Conservation (phyloP, 1,139 yeast genomes). For the Yamadazyma aaseri region DNA sequence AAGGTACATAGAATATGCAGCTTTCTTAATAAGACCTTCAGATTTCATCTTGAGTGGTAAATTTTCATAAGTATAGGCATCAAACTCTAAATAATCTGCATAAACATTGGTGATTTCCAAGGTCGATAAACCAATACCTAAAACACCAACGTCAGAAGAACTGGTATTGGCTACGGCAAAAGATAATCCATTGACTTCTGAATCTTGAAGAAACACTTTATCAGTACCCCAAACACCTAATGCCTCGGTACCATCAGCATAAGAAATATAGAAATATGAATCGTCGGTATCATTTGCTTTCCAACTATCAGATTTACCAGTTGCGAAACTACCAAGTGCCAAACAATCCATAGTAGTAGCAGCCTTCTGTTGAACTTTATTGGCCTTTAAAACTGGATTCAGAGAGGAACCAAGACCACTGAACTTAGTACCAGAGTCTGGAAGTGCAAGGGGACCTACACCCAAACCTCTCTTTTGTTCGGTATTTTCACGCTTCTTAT, state of each 20-base stretch:
- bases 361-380: not conserved
- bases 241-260: constrained; percentile 58
- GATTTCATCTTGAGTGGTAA: constrained; percentile 25
- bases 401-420: not conserved
- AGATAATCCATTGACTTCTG: constrained; percentile 41
- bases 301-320: constrained; percentile 4
- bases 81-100: constrained; percentile 7
- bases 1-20: constrained; percentile 33
- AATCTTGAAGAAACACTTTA: constrained; percentile 35
- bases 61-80: constrained; percentile 15
- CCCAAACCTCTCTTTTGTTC: not conserved
- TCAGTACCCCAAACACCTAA: constrained; percentile 34
- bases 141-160: constrained; percentile 42
- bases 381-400: too few species aligned
- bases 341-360: not conserved
- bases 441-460: not conserved
- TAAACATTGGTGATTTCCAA: constrained; percentile 4
- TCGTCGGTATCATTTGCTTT: constrained; percentile 19
- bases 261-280: constrained; percentile 19
- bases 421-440: not conserved
- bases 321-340: not conserved
- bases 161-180: constrained; percentile 41
- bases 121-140: constrained; percentile 47
- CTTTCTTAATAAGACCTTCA: constrained; percentile 24
- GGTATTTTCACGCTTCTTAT: not conserved